Percentiles rank a stretch among this genome's conserved stretches.
These are phyloP conservation scores for Rhytidiadelphus loreus DNA, from an alignment of 225 moss, liverwort and hornwort genomes.

Conservation along the genomic window DNA sequence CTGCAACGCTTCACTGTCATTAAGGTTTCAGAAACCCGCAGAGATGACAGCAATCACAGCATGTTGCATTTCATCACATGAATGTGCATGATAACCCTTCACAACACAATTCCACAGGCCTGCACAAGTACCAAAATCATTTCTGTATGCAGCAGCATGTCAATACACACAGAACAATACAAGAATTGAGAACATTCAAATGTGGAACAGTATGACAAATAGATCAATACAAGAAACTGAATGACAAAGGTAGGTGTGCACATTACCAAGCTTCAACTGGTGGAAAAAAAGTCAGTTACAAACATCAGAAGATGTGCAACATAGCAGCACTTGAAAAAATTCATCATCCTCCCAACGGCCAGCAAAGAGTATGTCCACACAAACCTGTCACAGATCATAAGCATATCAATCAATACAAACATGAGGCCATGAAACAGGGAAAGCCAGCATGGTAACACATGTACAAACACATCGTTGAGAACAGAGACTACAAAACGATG, in stretches of 20 bases:
- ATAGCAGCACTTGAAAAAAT: neutral
- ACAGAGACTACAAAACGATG: no score
- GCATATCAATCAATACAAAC: neutral
- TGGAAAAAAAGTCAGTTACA: neutral
- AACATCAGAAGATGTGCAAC: neutral
- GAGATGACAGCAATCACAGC: no score
- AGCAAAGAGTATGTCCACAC: neutral
- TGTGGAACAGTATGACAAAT: no score
- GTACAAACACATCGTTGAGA: neutral
- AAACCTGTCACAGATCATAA: constrained; percentile 9
- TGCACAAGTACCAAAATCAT: no score
- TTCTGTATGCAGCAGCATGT: no score
- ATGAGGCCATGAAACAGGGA: no score
- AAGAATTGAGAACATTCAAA: no score
- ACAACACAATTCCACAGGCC: no score
- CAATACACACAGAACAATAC: neutral
- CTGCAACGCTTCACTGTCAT: neutral
- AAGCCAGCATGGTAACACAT: no score
- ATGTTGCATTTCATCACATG: neutral
- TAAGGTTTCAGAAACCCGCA: neutral
- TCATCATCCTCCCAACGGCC: neutral
- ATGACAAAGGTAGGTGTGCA: neutral
- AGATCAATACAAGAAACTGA: rapidly evolving
- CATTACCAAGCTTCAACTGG: neutral
- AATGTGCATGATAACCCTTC: neutral